These are phyloP conservation scores for Penicillium verhagenii DNA, from an alignment of 495 filamentous ascomycete species.

Conservation along the genomic window DNA sequence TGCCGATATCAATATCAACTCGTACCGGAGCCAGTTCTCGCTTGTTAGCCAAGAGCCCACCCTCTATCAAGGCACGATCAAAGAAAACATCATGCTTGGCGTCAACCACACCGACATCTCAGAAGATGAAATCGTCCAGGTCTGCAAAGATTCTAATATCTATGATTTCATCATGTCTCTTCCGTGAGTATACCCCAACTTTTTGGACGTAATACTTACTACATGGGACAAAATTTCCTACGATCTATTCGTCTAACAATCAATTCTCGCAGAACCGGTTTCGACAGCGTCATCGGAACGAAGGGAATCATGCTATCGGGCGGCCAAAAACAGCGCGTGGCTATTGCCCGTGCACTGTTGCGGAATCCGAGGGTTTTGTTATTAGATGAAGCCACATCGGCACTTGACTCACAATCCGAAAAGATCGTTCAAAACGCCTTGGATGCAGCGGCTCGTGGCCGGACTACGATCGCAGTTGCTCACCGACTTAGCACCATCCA, in stretches of 20 bases:
- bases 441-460: conserved; percentile 68
- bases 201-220: background rate
- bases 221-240: too few relatives aligned
- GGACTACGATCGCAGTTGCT: conserved; percentile 78
- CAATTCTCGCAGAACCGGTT: conserved; percentile 58
- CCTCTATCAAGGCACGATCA: conserved; percentile 80
- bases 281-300: conserved; percentile 73
- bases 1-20: conserved; percentile 67
- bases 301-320: conserved; percentile 79
- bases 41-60: conserved; percentile 90
- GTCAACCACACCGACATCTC: conserved; percentile 65
- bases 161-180: conserved; percentile 84
- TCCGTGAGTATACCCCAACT: conserved; percentile 41
- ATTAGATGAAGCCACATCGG: conserved; percentile 80
- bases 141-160: conserved; percentile 87
- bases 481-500: conserved; percentile 78
- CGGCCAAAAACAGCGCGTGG: conserved; percentile 82
- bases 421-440: conserved; percentile 80
- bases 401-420: conserved; percentile 78
- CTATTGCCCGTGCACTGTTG: conserved; percentile 71
- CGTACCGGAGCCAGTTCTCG: conserved; percentile 72
- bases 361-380: conserved; percentile 70
- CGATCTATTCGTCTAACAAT: background rate
- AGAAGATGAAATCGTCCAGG: conserved; percentile 56
- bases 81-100: conserved; percentile 79